phyloP scores from a whole-genome alignment of 2,329 filamentous ascomycete genomes.

The Drechslerella coelobrocha region DNA sequence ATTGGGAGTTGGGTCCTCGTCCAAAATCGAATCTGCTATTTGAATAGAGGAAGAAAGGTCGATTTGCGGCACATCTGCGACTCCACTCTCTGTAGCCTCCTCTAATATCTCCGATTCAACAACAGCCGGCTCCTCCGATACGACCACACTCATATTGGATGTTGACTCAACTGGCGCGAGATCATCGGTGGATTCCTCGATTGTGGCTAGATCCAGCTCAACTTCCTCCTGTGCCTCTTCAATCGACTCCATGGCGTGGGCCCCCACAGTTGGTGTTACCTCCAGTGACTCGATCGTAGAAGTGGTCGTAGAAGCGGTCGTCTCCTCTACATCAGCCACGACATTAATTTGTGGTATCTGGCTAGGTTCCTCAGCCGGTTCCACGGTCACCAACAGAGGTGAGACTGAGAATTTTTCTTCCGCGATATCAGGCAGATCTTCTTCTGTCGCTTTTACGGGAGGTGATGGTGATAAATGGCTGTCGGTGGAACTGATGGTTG shows the following conservation, averaged over 20 bases:
- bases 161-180: no score
- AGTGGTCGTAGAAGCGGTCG: background rate
- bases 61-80: background rate
- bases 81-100: background rate
- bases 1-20: background rate
- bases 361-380: background rate
- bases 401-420: slow-evolving; percentile 29
- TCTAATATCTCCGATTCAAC: background rate
- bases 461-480: slow-evolving; percentile 16
- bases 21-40: background rate
- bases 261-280: slow-evolving; percentile 11
- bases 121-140: background rate
- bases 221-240: slow-evolving; percentile 10
- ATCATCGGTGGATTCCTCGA: background rate
- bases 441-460: background rate
- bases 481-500: no score
- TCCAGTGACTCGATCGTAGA: slow-evolving; percentile 28
- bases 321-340: background rate
- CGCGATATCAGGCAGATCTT: background rate
- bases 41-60: background rate
- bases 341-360: slow-evolving; percentile 6
- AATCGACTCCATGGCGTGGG: no score
- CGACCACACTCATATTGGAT: background rate
- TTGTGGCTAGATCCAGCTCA: slow-evolving; percentile 3
- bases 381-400: slow-evolving; percentile 24